Conservation (phyloP, 192 early-diverging fungal species). For the Gonapodya prolifera region DNA sequence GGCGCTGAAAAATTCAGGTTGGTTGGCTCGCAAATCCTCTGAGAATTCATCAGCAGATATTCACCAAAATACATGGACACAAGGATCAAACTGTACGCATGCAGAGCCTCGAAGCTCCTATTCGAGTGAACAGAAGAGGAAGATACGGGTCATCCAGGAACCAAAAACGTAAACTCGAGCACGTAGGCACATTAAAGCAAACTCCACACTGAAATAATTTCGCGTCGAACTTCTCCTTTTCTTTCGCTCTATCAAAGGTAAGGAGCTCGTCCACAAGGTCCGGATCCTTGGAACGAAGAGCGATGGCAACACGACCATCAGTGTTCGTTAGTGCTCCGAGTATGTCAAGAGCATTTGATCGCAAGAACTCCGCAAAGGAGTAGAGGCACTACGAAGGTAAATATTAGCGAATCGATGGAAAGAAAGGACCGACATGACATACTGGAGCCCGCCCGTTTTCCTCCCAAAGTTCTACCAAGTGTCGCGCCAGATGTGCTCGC, state of each 20-base stretch:
- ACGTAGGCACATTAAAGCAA: background rate
- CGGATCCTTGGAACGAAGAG: background rate
- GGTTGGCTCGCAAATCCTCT: background rate
- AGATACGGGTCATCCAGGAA: background rate
- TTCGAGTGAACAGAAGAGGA: background rate
- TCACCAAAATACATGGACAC: background rate
- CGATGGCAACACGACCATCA: background rate
- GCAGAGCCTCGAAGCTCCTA: background rate
- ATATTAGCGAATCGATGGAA: too few species aligned
- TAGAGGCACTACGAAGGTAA: background rate
- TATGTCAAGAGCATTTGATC: background rate
- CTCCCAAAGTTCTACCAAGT: background rate
- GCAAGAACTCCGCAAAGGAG: background rate
- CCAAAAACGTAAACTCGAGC: background rate
- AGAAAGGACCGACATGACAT: too few species aligned
- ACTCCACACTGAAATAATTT: background rate
- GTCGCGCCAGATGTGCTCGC: background rate
- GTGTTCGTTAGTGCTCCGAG: background rate
- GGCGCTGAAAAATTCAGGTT: background rate
- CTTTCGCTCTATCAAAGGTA: background rate
- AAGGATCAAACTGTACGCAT: background rate
- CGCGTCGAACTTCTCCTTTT: background rate
- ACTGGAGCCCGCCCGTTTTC: background rate
- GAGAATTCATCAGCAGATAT: background rate
- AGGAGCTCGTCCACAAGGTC: background rate